Conservation (phyloP, 2,329 filamentous ascomycete genomes). For the Penicillium brevicompactum region DNA sequence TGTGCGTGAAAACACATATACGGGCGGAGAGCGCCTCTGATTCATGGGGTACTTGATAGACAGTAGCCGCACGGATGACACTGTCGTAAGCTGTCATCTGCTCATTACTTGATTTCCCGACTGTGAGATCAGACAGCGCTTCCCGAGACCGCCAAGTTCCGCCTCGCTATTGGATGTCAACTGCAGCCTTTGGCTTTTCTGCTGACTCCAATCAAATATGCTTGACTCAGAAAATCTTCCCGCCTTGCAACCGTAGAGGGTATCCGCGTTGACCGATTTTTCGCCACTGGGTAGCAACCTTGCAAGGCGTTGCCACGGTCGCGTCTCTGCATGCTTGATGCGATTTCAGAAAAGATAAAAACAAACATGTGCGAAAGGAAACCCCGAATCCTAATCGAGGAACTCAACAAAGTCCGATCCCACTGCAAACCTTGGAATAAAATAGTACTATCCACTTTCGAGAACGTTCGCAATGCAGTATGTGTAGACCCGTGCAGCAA, state of each 20-base stretch:
- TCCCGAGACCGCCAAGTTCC: slow-evolving; percentile 5
- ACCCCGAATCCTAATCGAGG: too few relatives aligned
- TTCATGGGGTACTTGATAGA: neutral
- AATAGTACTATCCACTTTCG: slow-evolving; percentile 3
- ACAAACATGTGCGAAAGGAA: neutral
- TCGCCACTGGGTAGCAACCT: slow-evolving; percentile 2
- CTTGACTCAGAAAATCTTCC: neutral
- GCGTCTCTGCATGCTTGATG: neutral
- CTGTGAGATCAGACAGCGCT: slow-evolving; percentile 4
- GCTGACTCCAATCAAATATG: neutral
- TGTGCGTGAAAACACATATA: neutral
- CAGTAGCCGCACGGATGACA: slow-evolving; percentile 1
- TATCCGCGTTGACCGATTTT: slow-evolving; percentile 8
- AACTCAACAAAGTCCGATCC: neutral
- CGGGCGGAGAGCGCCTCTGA: neutral
- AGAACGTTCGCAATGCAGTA: slow-evolving; percentile 10
- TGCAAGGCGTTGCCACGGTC: slow-evolving; percentile 5
- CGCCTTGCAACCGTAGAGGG: neutral
- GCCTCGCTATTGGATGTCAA: neutral
- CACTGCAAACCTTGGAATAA: neutral
- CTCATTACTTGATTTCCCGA: neutral
- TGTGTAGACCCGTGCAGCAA: slow-evolving; percentile 10
- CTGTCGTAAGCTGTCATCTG: slow-evolving; percentile 3
- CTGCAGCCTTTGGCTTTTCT: neutral
- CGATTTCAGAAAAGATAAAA: neutral